Base-by-base conservation (phyloP, 179 eudicot species). In the Sideroxylon spinosum region DNA sequence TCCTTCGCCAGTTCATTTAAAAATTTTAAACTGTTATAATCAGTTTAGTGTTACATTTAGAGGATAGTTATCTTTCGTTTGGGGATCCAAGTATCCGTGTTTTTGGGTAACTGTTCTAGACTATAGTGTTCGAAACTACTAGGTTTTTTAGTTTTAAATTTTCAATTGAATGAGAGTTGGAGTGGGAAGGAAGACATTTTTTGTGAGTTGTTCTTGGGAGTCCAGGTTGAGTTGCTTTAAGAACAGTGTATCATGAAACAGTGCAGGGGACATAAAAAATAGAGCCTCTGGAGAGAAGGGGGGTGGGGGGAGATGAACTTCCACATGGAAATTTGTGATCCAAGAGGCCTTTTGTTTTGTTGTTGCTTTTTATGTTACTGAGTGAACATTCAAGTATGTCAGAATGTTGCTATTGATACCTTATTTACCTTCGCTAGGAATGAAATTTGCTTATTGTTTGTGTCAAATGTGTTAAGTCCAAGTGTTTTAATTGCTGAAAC, bases 291-390 rank as follows among this genome's bases (percentile, higher is more conserved):
- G 26, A n/a, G 2, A 12, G 20, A n/a, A n/a, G 37, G 37, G 37
- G 37, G 37, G 37, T 1, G 37, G 3, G 37, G 3, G 3, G 37
- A 29, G 3, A 60, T 19, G n/a, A 60, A 14, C 20, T 50, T 11
- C 60, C 37, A 20, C 60, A 52, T 23, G 74, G 60, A 71, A 50
- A 71, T 53, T 57, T 69, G 9, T 71, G 6, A 49, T 52, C 61
- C 32, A 71, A 50, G 44, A 52, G 56, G 75, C 62, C 13, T 25
- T 11, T 52, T 37, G 75, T 25, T 23, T 75, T 46, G 9, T 64
- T 46, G 4, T 65, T 75, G 44, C 16, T 75, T 32, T 64, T 60
- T 57, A 68, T 37, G 71, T 19, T 32, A 68, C 52, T 68, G 71
- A 28, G 48, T n/a, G 0, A 6, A 60, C 25, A 44, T 74, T 74